Evolutionary conservation across 2,329 filamentous ascomycete genomes (phyloP).

Genomic region (Verticillium albo-atrum): DNA sequence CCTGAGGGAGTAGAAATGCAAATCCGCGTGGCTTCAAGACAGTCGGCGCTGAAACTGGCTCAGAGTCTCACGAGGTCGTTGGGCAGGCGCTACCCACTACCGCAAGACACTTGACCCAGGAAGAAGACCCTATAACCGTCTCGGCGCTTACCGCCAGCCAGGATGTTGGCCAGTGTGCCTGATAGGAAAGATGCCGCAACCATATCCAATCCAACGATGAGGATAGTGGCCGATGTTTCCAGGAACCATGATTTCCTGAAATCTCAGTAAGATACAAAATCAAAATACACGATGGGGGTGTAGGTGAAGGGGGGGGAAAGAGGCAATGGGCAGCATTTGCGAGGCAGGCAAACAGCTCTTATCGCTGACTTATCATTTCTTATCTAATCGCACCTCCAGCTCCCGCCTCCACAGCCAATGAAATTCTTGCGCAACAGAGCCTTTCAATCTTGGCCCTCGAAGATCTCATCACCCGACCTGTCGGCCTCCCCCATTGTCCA

Average conservation of each 20-base stretch:
- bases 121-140: background rate
- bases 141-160: too few species aligned
- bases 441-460: conserved; percentile 9
- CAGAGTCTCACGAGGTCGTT: background rate
- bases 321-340: too few species aligned
- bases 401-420: conserved; percentile 6
- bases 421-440: conserved; percentile 13
- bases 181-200: too few species aligned
- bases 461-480: conserved; percentile 6
- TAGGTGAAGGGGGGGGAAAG: too few species aligned
- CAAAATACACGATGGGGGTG: too few species aligned
- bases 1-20: background rate
- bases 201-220: too few species aligned
- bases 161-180: too few species aligned
- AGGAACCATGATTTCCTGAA: too few species aligned
- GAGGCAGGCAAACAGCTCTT: background rate
- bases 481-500: background rate
- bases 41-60: background rate
- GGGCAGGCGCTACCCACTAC: background rate
- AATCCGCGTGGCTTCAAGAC: background rate
- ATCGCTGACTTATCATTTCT: background rate
- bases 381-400: background rate
- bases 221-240: too few species aligned
- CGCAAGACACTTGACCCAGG: background rate
- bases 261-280: too few species aligned